phyloP scores from a whole-genome alignment of 148 eudicot species.

The Chenopodium suecicum region DNA sequence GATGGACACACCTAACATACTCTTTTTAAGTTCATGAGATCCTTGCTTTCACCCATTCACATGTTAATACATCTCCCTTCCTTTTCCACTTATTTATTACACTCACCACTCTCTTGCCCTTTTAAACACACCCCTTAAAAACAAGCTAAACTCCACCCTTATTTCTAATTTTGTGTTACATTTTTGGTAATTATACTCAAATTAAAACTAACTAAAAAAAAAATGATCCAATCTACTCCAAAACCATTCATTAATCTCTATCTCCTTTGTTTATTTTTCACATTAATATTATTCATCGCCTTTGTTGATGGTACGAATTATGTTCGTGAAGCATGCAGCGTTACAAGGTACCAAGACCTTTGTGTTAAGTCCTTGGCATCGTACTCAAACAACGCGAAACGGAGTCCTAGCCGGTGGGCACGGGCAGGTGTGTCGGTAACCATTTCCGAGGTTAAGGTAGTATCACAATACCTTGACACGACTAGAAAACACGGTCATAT shows the following conservation, averaged over 20 bases:
- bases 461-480: slow-evolving; percentile 26
- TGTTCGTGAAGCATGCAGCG: slow-evolving; percentile 61
- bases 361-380: slow-evolving; percentile 56
- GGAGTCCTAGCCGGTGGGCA: slow-evolving; percentile 59
- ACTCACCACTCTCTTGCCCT: slow-evolving; percentile 46
- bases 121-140: background rate
- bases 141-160: no score
- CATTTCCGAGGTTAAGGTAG: slow-evolving; percentile 44
- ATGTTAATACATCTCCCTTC: slow-evolving; percentile 13
- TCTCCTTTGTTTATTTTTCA: no score
- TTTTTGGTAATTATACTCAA: background rate
- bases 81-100: slow-evolving; percentile 29
- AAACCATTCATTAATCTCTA: background rate
- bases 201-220: no score
- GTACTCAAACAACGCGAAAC: slow-evolving; percentile 50
- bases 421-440: slow-evolving; percentile 71
- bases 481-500: slow-evolving; percentile 20
- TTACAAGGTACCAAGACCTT: slow-evolving; percentile 49
- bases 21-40: slow-evolving; percentile 19
- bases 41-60: slow-evolving; percentile 21
- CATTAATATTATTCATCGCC: slow-evolving; percentile 1
- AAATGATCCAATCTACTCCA: background rate
- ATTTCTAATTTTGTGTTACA: background rate
- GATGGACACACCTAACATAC: slow-evolving; percentile 8
- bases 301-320: slow-evolving; percentile 27